Evolutionary conservation across 108 stramenopile genomes (phyloP).

Genomic region (Conticribra guillardii): DNA sequence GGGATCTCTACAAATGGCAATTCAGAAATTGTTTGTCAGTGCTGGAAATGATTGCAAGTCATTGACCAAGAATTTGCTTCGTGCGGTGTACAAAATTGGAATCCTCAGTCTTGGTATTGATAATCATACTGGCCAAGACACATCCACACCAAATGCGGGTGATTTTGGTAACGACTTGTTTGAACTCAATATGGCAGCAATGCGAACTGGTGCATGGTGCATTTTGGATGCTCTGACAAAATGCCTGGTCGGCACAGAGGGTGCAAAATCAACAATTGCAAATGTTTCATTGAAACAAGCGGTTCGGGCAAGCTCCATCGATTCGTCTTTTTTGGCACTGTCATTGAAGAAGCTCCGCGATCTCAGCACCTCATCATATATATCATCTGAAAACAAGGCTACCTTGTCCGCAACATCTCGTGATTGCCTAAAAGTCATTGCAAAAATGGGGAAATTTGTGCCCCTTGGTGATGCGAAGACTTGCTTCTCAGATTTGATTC

Average conservation of each 20-base stretch:
- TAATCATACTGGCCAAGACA: conserved; percentile 13
- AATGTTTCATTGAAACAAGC: conserved; percentile 45
- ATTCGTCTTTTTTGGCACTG: conserved; percentile 52
- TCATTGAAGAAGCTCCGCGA: conserved; percentile 60
- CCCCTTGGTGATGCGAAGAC: conserved; percentile 40
- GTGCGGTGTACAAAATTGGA: conserved; percentile 34
- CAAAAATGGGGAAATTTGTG: conserved; percentile 57
- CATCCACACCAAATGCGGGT: conserved; percentile 18
- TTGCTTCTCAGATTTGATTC: conserved; percentile 32
- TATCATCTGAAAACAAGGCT: conserved; percentile 24
- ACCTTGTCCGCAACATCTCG: conserved; percentile 35
- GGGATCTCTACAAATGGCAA: conserved; percentile 59
- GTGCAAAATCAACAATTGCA: conserved; percentile 4
- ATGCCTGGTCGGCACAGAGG: conserved; percentile 26
- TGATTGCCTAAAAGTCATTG: conserved; percentile 55
- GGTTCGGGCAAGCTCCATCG: conserved; percentile 38
- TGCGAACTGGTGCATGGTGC: conserved; percentile 72
- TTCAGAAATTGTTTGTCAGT: conserved; percentile 54
- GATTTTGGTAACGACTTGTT: conserved; percentile 31
- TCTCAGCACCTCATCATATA: conserved; percentile 24
- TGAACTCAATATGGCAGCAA: conserved; percentile 11
- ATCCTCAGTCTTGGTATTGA: conserved; percentile 39
- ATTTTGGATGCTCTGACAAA: conserved; percentile 69
- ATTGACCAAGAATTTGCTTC: conserved; percentile 41
- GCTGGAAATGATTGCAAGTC: conserved; percentile 38